Percentiles rank a stretch among this genome's conserved stretches.
These are phyloP conservation scores for Medicago ruthenica DNA, from an alignment of 306 rosid species.

Conservation along the genomic window DNA sequence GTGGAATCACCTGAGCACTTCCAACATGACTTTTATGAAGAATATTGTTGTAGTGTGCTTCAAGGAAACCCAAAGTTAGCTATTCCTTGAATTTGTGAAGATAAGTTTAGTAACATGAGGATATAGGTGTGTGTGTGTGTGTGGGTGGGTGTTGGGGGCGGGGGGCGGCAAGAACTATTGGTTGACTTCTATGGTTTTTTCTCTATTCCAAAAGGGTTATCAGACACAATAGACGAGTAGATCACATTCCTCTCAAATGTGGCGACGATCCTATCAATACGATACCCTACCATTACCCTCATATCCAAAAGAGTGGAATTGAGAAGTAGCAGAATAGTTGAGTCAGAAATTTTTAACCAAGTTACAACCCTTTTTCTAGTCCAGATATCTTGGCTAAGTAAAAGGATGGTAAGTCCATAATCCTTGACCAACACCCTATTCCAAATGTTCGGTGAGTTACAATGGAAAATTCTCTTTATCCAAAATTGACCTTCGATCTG, in stretches of 20 bases:
- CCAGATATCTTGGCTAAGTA: too few relatives aligned
- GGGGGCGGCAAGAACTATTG: not conserved
- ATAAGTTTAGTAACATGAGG: not conserved
- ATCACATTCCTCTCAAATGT: not conserved
- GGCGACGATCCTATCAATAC: not conserved
- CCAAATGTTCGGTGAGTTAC: too few relatives aligned
- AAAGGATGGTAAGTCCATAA: too few relatives aligned
- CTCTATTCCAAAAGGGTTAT: not conserved
- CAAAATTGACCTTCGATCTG: too few relatives aligned
- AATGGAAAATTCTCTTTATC: too few relatives aligned
- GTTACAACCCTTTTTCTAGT: too few relatives aligned
- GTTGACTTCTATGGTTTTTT: not conserved
- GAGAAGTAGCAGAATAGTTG: not conserved
- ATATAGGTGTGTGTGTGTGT: not conserved
- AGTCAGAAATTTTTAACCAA: too few relatives aligned
- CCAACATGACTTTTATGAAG: not conserved
- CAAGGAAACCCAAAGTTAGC: not conserved
- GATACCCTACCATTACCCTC: not conserved
- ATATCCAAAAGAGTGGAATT: too few relatives aligned
- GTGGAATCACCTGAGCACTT: not conserved
- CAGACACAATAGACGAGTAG: not conserved
- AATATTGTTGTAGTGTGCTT: not conserved
- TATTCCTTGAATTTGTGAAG: not conserved
- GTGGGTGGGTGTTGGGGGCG: too few relatives aligned
- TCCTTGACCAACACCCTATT: too few relatives aligned